Evolutionary conservation across 495 filamentous ascomycete species (phyloP).

Genomic region (Cladorrhinum samala): DNA sequence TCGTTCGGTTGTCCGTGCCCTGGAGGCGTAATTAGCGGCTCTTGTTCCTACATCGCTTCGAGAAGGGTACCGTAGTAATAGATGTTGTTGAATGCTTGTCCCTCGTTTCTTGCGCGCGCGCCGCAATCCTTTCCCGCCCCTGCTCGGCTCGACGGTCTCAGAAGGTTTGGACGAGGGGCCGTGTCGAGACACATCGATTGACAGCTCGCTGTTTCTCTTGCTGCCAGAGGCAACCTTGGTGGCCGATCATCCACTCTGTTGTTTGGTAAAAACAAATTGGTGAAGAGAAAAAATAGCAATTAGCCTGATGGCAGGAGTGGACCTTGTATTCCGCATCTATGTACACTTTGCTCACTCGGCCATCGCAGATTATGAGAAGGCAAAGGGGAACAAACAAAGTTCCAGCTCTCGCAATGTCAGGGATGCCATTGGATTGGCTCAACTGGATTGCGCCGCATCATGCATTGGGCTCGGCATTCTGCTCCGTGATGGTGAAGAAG

Average conservation of each 20-base stretch:
- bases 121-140: conserved; percentile 10
- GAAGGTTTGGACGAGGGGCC: conserved; percentile 19
- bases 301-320: conserved; percentile 23
- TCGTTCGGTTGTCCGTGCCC: conserved; percentile 1
- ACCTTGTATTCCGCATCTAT: not conserved
- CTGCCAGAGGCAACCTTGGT: not conserved
- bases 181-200: conserved; percentile 11
- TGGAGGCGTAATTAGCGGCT: conserved; percentile 3
- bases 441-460: conserved; percentile 5
- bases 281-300: conserved; percentile 14
- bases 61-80: too few relatives aligned
- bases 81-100: conserved; percentile 4
- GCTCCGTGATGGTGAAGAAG: conserved; percentile 17
- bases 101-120: conserved; percentile 6
- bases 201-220: conserved; percentile 8
- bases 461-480: conserved; percentile 18
- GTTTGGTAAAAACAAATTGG: not conserved
- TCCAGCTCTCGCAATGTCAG: conserved; percentile 11
- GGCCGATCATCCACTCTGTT: conserved; percentile 5
- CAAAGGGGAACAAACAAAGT: too few relatives aligned
- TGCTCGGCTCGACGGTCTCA: not conserved
- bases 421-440: conserved; percentile 7
- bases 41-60: conserved; percentile 6
- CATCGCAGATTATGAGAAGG: conserved; percentile 7
- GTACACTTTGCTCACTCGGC: not conserved